Conservation (phyloP, 2,329 filamentous ascomycete species). For the Aureobasidium sp. region DNA sequence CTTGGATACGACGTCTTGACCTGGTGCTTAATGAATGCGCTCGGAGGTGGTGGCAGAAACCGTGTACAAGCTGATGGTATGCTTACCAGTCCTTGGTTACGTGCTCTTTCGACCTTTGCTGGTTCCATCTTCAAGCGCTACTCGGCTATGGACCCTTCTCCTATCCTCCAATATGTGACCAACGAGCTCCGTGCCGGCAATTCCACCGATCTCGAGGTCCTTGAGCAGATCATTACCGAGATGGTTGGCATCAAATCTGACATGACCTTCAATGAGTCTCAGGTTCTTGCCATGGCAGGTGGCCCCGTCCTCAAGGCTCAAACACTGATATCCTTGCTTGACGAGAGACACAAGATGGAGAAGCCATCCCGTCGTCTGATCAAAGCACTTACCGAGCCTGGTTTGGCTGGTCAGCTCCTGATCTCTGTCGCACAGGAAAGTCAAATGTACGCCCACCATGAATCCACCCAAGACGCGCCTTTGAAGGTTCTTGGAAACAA, state of each 20-base stretch:
- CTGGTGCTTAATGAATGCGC: constrained; percentile 77
- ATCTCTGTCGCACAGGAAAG: constrained; percentile 86
- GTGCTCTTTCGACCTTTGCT: constrained; percentile 82
- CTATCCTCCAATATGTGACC: constrained; percentile 83
- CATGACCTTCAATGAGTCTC: constrained; percentile 78
- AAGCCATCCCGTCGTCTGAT: constrained; percentile 70
- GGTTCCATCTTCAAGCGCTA: constrained; percentile 87
- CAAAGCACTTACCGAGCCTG: constrained; percentile 68
- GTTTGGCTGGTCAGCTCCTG: constrained; percentile 74
- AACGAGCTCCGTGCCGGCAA: constrained; percentile 76
- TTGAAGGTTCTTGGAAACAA: constrained; percentile 85
- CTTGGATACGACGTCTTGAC: constrained; percentile 88
- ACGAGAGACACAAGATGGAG: constrained; percentile 66
- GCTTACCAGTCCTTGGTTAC: constrained; percentile 85
- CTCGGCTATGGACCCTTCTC: constrained; percentile 71
- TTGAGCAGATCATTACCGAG: constrained; percentile 81
- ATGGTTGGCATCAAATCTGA: constrained; percentile 93
- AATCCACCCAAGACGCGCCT: constrained; percentile 65
- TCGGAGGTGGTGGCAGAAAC: constrained; percentile 51
- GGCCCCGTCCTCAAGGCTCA: constrained; percentile 72
- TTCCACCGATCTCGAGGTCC: constrained; percentile 81
- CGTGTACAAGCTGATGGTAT: constrained; percentile 58
- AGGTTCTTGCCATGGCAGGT: constrained; percentile 82
- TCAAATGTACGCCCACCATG: constrained; percentile 73
- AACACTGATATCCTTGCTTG: constrained; percentile 71